A percentile compares a stretch with the other conserved stretches of the same genome.
Evolutionary conservation across 148 eudicot genomes (phyloP).

Genomic region (Persicaria tinctoria): DNA sequence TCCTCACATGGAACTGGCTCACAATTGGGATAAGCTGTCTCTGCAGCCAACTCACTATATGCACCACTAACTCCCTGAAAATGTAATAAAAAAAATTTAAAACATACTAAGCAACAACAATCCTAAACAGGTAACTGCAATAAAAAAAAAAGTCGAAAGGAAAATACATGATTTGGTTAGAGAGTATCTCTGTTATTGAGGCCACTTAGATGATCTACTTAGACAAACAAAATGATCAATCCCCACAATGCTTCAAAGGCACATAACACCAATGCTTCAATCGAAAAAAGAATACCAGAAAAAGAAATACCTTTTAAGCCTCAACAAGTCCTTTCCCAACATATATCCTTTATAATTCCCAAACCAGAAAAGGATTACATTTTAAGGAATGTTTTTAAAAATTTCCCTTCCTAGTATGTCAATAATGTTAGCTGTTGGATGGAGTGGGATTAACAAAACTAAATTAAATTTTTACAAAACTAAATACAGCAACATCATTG

Average conservation of each 20-base stretch:
- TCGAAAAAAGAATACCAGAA: too few relatives aligned
- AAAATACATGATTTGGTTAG: not conserved
- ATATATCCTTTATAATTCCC: too few relatives aligned
- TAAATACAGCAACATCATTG: too few relatives aligned
- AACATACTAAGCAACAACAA: not conserved
- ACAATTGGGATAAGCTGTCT: conserved; percentile 55
- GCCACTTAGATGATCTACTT: not conserved
- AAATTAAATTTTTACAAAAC: too few relatives aligned
- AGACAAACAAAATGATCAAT: not conserved
- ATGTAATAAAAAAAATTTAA: not conserved
- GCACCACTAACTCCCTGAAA: conserved; percentile 69
- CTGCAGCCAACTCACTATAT: conserved; percentile 58
- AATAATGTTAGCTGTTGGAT: not conserved
- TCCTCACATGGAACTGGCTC: conserved; percentile 70
- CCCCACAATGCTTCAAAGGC: not conserved
- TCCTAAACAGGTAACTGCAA: not conserved
- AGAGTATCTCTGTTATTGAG: conserved; percentile 1
- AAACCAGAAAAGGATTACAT: too few relatives aligned
- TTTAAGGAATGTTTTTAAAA: too few relatives aligned
- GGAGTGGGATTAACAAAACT: not conserved
- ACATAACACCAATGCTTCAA: not conserved
- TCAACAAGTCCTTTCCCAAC: too few relatives aligned
- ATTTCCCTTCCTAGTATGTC: too few relatives aligned
- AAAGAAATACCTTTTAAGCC: too few relatives aligned
- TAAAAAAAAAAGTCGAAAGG: not conserved